These are phyloP conservation scores for Aspergillus alliaceus DNA, from an alignment of 2,329 filamentous ascomycete species.

Conservation along the genomic window DNA sequence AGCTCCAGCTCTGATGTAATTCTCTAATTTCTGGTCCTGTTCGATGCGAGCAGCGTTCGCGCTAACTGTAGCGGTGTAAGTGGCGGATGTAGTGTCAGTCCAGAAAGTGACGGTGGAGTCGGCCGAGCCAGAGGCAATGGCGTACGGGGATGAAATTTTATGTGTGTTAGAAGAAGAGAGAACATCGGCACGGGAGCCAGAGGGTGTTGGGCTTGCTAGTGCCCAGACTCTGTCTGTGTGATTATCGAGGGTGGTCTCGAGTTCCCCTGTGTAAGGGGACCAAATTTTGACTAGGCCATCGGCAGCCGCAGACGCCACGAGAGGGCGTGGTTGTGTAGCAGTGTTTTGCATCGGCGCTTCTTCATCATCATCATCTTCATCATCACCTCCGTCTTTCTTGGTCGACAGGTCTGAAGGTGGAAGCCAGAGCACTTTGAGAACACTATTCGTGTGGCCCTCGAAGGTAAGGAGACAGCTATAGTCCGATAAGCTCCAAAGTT, in stretches of 20 bases:
- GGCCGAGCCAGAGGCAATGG: constrained; percentile 84
- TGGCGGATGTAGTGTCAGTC: constrained; percentile 84
- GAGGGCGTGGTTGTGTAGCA: constrained; percentile 35
- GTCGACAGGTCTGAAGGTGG: constrained; percentile 47
- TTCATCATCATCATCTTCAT: constrained; percentile 31
- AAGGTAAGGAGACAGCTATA: constrained; percentile 93
- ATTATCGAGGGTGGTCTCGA: constrained; percentile 89
- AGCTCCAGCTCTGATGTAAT: constrained; percentile 82
- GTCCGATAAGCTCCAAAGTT: constrained; percentile 89
- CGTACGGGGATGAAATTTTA: constrained; percentile 52
- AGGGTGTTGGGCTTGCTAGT: constrained; percentile 63
- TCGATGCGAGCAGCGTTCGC: constrained; percentile 80
- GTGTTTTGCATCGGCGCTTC: constrained; percentile 28
- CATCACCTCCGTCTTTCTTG: constrained; percentile 35
- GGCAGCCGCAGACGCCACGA: constrained; percentile 79
- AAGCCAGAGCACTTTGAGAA: constrained; percentile 91
- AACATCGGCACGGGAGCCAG: constrained; percentile 31
- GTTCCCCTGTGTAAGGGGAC: constrained; percentile 82
- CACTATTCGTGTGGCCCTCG: constrained; percentile 93
- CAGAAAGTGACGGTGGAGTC: constrained; percentile 95
- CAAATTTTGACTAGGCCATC: constrained; percentile 97
- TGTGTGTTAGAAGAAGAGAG: constrained; percentile 31
- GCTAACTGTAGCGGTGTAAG: constrained; percentile 70
- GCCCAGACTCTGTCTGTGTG: constrained; percentile 97
- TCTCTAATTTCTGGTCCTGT: constrained; percentile 90